Conservation (phyloP, 148 eudicot species). For the Amaranthus palmeri region DNA sequence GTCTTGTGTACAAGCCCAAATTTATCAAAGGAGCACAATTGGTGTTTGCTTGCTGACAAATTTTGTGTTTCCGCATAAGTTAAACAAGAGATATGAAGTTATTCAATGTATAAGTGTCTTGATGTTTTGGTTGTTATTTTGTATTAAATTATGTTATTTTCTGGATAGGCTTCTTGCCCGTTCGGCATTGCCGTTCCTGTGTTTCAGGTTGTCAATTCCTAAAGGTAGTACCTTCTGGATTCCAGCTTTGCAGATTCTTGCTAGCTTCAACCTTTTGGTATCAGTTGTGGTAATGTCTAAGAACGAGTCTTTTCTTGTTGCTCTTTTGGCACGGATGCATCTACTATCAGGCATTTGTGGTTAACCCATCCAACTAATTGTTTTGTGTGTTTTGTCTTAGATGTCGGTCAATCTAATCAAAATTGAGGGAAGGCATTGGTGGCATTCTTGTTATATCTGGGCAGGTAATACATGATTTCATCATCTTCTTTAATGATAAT, state of each 20-base stretch:
- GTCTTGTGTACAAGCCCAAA: no score
- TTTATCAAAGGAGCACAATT: not conserved
- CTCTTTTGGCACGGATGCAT: not conserved
- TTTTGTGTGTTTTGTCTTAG: slow-evolving; percentile 33
- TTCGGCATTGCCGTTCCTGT: slow-evolving; percentile 47
- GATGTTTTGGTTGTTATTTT: not conserved
- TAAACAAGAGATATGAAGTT: not conserved
- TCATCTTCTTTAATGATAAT: not conserved
- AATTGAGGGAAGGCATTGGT: slow-evolving; percentile 55
- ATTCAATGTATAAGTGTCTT: not conserved
- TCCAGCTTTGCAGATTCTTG: slow-evolving; percentile 59
- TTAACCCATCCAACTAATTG: not conserved
- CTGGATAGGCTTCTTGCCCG: slow-evolving; percentile 56
- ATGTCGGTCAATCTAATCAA: slow-evolving; percentile 62
- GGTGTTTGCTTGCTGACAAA: not conserved
- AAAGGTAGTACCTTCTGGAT: slow-evolving; percentile 88
- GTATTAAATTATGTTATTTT: not conserved
- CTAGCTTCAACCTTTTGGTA: slow-evolving; percentile 66
- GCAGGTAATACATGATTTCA: slow-evolving; percentile 39
- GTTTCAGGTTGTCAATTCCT: slow-evolving; percentile 59
- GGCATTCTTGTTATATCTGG: slow-evolving; percentile 94
- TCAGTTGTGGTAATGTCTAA: slow-evolving; percentile 54
- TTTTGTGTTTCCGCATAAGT: not conserved
- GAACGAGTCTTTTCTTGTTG: no score
- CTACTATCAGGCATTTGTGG: not conserved